A percentile compares a stretch with the other conserved stretches of the same genome.
Conservation (phyloP, 176 grass and related monocot species). For the Oryza meridionalis region DNA sequence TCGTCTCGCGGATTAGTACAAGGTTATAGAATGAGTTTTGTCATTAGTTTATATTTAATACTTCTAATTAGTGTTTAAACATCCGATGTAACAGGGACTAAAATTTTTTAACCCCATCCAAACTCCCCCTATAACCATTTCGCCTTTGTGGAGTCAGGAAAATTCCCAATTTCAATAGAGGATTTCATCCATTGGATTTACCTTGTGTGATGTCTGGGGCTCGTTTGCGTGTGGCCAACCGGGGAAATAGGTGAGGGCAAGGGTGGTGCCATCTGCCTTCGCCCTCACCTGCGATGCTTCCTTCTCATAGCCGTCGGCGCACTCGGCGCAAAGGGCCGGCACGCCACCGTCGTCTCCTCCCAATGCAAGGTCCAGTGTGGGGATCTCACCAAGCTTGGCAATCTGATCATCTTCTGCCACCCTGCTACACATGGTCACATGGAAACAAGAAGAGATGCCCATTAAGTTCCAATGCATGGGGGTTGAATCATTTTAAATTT, state of each 20-base stretch:
- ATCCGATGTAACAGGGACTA: no score
- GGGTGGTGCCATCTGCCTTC: constrained; percentile 32
- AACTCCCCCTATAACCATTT: no score
- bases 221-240: constrained; percentile 57
- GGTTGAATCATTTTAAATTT: no score
- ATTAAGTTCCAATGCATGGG: neutral
- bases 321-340: constrained; percentile 47
- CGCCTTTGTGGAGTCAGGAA: no score
- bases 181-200: constrained; percentile 10
- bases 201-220: constrained; percentile 48
- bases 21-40: no score
- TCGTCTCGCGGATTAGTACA: no score
- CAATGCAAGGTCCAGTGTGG: constrained; percentile 11
- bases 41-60: no score
- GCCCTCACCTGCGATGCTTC: constrained; percentile 52
- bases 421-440: neutral
- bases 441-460: neutral
- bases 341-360: constrained; percentile 30
- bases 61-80: no score
- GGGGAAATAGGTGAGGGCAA: constrained; percentile 52
- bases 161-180: neutral
- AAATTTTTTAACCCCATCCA: no score
- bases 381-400: constrained; percentile 17
- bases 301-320: constrained; percentile 51
- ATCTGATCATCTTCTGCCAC: neutral